These are phyloP conservation scores for Tulasnella calospora DNA, from an alignment of 768 basidiomycete genomes.

Conservation along the genomic window DNA sequence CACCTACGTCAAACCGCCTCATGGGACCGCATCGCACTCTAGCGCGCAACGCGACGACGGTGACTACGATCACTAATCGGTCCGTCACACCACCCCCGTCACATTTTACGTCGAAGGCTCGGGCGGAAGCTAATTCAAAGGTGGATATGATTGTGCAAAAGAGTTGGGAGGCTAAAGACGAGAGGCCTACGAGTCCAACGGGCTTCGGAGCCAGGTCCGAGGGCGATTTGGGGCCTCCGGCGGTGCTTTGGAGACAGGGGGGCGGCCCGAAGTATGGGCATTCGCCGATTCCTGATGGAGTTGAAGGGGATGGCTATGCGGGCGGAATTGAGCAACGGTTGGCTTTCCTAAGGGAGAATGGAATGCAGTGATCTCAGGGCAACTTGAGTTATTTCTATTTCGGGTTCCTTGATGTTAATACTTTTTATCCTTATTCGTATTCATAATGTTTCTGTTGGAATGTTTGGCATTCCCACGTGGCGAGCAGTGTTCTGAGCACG, in stretches of 20 bases:
- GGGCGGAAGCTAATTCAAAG: conserved; percentile 17
- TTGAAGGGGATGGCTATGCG: conserved; percentile 2
- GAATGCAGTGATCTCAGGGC: not conserved
- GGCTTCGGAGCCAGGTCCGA: conserved; percentile 12
- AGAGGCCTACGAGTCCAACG: conserved; percentile 19
- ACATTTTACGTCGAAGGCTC: conserved; percentile 12
- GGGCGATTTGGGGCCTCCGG: not conserved
- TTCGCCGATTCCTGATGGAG: conserved; percentile 14
- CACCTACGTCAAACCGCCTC: conserved; percentile 9
- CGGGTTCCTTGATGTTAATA: not conserved
- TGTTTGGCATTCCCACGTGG: not conserved
- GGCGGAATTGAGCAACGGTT: conserved; percentile 17
- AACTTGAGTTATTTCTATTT: not conserved
- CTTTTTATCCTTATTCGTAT: not conserved
- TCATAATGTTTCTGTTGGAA: not conserved
- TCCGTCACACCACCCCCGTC: conserved; percentile 22
- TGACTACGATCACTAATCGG: not conserved
- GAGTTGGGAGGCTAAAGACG: conserved; percentile 4
- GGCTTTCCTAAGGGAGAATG: not conserved
- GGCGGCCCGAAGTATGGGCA: conserved; percentile 9
- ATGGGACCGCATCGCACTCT: conserved; percentile 1
- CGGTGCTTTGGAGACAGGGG: not conserved
- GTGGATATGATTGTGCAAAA: conserved; percentile 22
- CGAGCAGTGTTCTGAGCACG: not conserved
- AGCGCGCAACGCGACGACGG: conserved; percentile 14